Percentiles rank a stretch among this genome's conserved stretches.
Evolutionary conservation across 495 filamentous ascomycete genomes (phyloP).

Genomic region (Aspergillus nanangensis): DNA sequence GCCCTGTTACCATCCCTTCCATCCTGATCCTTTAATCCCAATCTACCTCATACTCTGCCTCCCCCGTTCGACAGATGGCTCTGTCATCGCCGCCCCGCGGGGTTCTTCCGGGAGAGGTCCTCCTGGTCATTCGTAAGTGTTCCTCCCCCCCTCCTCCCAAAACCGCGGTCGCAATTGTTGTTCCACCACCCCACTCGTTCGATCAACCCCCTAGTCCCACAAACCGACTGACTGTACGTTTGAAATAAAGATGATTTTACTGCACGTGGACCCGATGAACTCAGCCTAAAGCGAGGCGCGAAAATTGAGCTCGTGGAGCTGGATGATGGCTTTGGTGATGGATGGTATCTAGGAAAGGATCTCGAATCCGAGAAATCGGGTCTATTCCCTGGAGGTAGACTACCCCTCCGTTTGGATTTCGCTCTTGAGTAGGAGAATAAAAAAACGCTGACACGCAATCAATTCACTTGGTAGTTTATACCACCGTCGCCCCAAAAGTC

Average conservation of each 20-base stretch:
- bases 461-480: conserved; percentile 23
- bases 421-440: not conserved
- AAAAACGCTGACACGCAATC: not conserved
- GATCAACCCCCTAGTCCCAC: conserved; percentile 1
- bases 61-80: conserved; percentile 28
- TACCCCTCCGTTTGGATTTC: not conserved
- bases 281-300: conserved; percentile 82
- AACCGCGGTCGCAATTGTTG: conserved; percentile 9
- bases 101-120: conserved; percentile 60
- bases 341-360: conserved; percentile 92
- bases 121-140: conserved; percentile 78
- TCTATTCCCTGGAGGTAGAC: conserved; percentile 81
- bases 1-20: conserved; percentile 1
- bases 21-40: conserved; percentile 3
- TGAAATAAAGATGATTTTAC: conserved; percentile 69
- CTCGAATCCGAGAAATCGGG: conserved; percentile 68
- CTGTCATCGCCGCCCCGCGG: conserved; percentile 31
- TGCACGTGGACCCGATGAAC: conserved; percentile 86
- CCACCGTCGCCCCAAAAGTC: conserved; percentile 26
- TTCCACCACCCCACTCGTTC: not conserved
- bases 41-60: conserved; percentile 1
- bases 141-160: conserved; percentile 31
- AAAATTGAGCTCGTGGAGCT: conserved; percentile 88
- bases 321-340: conserved; percentile 96
- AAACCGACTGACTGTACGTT: conserved; percentile 7